Conservation (phyloP, 2,329 filamentous ascomycete species). For the Pseudopithomyces chartarum region DNA sequence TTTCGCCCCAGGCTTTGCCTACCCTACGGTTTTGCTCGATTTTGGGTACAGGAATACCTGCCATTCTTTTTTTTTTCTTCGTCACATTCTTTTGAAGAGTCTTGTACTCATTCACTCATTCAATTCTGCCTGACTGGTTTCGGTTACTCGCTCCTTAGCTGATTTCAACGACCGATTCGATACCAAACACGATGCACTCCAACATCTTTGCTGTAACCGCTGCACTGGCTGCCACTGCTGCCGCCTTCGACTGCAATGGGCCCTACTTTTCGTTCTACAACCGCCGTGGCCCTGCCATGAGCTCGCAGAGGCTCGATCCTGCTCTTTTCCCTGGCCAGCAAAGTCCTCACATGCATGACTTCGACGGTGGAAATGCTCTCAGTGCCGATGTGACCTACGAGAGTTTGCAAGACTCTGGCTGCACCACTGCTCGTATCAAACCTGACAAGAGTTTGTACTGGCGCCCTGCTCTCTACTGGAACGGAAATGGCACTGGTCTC, state of each 20-base stretch:
- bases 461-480: conserved; percentile 45
- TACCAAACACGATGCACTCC: conserved; percentile 32
- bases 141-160: conserved; percentile 5
- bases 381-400: conserved; percentile 32
- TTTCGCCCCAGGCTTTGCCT: conserved; percentile 12
- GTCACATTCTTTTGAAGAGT: conserved; percentile 27
- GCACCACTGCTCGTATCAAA: conserved; percentile 45
- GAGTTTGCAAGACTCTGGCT: conserved; percentile 33
- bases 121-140: conserved; percentile 6
- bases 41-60: conserved; percentile 42
- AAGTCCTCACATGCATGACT: conserved; percentile 44
- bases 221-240: conserved; percentile 34
- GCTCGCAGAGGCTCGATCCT: conserved; percentile 44
- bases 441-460: conserved; percentile 46
- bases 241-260: conserved; percentile 42
- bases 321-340: conserved; percentile 38
- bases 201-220: conserved; percentile 34
- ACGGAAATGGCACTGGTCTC: conserved; percentile 42
- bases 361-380: conserved; percentile 44
- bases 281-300: conserved; percentile 37
- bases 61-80: conserved; percentile 30
- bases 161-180: neutral
- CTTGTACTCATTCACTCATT: conserved; percentile 40
- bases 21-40: conserved; percentile 21
- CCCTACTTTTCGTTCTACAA: conserved; percentile 48